Conservation (phyloP, 108 stramenopile species). For the Licmophora abbreviata region DNA sequence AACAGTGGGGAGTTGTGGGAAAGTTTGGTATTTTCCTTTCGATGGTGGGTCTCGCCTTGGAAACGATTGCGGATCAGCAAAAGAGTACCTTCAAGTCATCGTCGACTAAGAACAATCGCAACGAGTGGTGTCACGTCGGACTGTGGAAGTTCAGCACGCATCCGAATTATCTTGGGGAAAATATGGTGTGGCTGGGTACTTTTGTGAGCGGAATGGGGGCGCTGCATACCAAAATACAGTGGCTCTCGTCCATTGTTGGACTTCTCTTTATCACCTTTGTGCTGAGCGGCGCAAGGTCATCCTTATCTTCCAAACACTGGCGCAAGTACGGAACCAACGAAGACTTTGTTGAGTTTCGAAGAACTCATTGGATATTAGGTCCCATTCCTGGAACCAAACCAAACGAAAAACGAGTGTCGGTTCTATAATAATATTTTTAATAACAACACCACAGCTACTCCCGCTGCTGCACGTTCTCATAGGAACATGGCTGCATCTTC, state of each 20-base stretch:
- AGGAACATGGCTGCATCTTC: constrained; percentile 43
- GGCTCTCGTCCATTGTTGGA: not conserved
- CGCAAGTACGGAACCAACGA: not conserved
- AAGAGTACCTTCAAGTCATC: constrained; percentile 37
- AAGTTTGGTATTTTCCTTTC: constrained; percentile 23
- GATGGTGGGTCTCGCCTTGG: constrained; percentile 30
- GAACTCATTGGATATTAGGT: constrained; percentile 7
- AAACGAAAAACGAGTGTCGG: not conserved
- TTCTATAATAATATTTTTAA: not conserved
- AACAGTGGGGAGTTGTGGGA: constrained; percentile 27
- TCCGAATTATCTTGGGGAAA: constrained; percentile 58
- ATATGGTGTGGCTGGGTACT: constrained; percentile 47
- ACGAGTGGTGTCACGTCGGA: constrained; percentile 47
- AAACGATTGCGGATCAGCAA: constrained; percentile 50
- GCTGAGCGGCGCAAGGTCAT: not conserved
- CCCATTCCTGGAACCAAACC: not conserved
- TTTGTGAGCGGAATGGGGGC: constrained; percentile 20
- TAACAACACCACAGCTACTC: not conserved
- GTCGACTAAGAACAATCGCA: constrained; percentile 16
- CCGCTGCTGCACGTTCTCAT: constrained; percentile 3
- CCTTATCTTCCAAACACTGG: constrained; percentile 5
- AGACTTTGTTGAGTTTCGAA: constrained; percentile 3
- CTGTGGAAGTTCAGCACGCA: constrained; percentile 42
- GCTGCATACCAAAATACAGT: not conserved
- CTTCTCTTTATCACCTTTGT: constrained; percentile 2